Conservation (phyloP, 371 early-diverging fungal species). For the Rhizopus arrhizus region DNA sequence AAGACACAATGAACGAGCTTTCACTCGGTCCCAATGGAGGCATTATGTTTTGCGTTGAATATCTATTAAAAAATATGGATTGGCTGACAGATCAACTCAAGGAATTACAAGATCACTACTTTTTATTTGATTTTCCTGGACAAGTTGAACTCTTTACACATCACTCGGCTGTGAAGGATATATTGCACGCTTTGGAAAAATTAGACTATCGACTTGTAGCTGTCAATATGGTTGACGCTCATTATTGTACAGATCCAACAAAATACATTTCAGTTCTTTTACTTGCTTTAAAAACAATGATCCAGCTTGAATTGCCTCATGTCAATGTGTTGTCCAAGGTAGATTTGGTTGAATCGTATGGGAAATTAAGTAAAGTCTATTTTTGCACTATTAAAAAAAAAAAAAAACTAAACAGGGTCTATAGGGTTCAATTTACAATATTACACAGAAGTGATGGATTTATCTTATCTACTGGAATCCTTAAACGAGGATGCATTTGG, state of each 20-base stretch:
- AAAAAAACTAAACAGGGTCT: background rate
- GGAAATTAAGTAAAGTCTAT: constrained; percentile 59
- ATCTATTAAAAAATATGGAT: constrained; percentile 88
- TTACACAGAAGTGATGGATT: constrained; percentile 92
- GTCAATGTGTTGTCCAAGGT: constrained; percentile 95
- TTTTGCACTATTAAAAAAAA: background rate
- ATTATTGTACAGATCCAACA: constrained; percentile 90
- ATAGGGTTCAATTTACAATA: constrained; percentile 86
- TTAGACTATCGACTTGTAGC: constrained; percentile 77
- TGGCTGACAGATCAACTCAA: constrained; percentile 89
- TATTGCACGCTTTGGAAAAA: constrained; percentile 78
- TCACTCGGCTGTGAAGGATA: constrained; percentile 79
- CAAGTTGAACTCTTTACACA: constrained; percentile 99
- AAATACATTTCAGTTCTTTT: constrained; percentile 93
- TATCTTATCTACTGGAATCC: constrained; percentile 78
- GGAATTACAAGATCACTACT: constrained; percentile 77
- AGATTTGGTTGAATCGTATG: constrained; percentile 85
- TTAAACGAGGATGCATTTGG: constrained; percentile 72
- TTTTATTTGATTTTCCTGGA: constrained; percentile 98
- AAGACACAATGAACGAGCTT: constrained; percentile 94
- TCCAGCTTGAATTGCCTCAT: constrained; percentile 93
- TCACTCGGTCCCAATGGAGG: constrained; percentile 99
- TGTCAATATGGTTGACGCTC: constrained; percentile 94
- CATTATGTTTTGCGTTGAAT: constrained; percentile 96
- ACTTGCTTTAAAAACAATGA: constrained; percentile 86